A percentile compares a stretch with the other conserved stretches of the same genome.
Evolutionary conservation across 257 asterid genomes (phyloP).

Genomic region (Haberlea rhodopensis): DNA sequence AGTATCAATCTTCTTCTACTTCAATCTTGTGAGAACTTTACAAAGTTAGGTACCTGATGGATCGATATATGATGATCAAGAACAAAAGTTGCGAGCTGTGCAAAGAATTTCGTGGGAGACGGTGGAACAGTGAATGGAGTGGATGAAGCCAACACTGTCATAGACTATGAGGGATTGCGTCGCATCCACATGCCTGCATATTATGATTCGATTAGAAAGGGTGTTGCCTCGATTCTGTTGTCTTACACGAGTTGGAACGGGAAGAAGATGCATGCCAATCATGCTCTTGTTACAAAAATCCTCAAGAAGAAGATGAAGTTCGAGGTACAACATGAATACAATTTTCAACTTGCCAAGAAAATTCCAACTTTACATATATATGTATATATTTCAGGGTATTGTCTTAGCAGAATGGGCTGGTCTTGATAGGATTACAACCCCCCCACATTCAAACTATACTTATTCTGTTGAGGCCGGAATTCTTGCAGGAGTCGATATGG

Average conservation of each 20-base stretch:
- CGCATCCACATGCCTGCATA: conserved; percentile 9
- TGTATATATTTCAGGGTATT: no score
- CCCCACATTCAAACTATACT: conserved; percentile 9
- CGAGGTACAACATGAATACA: not conserved
- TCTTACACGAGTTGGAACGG: conserved; percentile 14
- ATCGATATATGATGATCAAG: no score
- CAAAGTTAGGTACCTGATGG: no score
- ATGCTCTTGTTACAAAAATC: not conserved
- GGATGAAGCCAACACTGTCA: not conserved
- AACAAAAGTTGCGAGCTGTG: not conserved
- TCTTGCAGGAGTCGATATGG: not conserved
- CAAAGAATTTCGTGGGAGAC: not conserved
- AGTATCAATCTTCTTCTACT: not conserved
- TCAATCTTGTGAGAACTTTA: no score
- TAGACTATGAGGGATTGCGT: not conserved
- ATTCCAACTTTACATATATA: no score
- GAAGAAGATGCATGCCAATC: not conserved
- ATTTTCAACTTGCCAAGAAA: no score
- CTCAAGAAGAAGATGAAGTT: conserved; percentile 8
- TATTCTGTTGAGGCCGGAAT: conserved; percentile 3
- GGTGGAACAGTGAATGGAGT: conserved; percentile 1
- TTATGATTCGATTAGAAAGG: not conserved
- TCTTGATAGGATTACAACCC: not conserved
- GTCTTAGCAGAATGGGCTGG: no score
- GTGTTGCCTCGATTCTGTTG: not conserved